Evolutionary conservation across 2,329 filamentous ascomycete genomes (phyloP).

Genomic region (Aspergillus amoenus): DNA sequence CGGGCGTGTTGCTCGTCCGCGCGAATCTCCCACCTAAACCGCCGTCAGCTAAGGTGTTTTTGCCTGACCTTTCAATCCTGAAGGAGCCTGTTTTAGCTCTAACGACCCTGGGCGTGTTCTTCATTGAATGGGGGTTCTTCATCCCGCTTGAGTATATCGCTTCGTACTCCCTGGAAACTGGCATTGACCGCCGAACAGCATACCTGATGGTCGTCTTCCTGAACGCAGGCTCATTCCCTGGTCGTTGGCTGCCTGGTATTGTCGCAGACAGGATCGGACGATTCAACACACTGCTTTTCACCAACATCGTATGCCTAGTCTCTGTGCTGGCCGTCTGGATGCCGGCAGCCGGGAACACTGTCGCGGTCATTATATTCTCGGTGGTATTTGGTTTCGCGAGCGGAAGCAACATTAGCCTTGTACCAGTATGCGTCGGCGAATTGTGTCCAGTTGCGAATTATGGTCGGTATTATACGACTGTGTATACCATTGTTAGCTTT

Average conservation of each 20-base stretch:
- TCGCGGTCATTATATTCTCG: background rate
- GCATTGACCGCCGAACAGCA: background rate
- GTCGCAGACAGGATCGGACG: too few relatives aligned
- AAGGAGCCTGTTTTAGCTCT: too few relatives aligned
- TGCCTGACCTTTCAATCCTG: too few relatives aligned
- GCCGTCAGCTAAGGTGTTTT: too few relatives aligned
- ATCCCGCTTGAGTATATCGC: background rate
- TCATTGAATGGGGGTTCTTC: background rate
- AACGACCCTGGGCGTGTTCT: background rate
- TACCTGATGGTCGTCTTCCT: background rate
- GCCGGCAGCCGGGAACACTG: background rate
- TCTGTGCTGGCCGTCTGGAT: background rate
- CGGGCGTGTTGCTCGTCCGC: too few relatives aligned
- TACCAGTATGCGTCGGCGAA: background rate
- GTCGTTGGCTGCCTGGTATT: background rate
- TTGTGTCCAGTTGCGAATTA: too few relatives aligned
- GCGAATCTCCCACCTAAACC: too few relatives aligned
- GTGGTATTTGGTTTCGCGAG: background rate
- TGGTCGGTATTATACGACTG: too few relatives aligned
- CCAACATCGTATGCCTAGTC: background rate
- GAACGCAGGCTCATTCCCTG: background rate
- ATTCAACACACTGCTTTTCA: too few relatives aligned
- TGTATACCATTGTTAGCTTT: too few relatives aligned
- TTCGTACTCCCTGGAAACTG: background rate
- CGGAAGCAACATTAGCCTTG: background rate